phyloP scores from a whole-genome alignment of 192 early-diverging fungal species.

The Mortierella antarctica region DNA sequence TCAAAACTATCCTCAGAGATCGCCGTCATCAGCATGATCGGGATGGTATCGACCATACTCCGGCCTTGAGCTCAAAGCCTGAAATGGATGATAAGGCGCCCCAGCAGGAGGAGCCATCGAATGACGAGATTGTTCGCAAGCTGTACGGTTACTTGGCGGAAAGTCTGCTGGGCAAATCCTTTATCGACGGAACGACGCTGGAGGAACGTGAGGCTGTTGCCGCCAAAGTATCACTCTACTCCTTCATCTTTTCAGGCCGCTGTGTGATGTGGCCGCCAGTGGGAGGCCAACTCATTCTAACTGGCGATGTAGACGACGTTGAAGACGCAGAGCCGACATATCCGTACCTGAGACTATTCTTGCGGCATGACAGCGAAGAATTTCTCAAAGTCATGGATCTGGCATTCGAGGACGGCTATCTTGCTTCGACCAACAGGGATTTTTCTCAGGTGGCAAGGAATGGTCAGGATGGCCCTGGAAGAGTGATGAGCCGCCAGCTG shows the following conservation, averaged over 20 bases:
- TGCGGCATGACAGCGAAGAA: slow-evolving; percentile 63
- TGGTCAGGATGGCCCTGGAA: slow-evolving; percentile 64
- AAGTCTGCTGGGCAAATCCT: slow-evolving; percentile 60
- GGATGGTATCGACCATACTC: not conserved
- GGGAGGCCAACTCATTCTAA: slow-evolving; percentile 65
- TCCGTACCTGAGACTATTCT: slow-evolving; percentile 64
- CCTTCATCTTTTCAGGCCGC: slow-evolving; percentile 69
- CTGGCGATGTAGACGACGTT: slow-evolving; percentile 57
- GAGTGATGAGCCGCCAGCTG: slow-evolving; percentile 67
- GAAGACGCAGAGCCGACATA: slow-evolving; percentile 69
- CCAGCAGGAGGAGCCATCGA: slow-evolving; percentile 11
- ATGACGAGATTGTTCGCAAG: slow-evolving; percentile 58
- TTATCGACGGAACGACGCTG: slow-evolving; percentile 58
- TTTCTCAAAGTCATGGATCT: slow-evolving; percentile 63
- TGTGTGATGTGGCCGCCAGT: slow-evolving; percentile 70
- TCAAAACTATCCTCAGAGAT: slow-evolving; percentile 55
- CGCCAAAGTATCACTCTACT: slow-evolving; percentile 65
- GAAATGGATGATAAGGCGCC: slow-evolving; percentile 12
- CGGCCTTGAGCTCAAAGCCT: not conserved
- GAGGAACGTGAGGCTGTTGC: slow-evolving; percentile 56
- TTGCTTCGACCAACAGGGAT: slow-evolving; percentile 39
- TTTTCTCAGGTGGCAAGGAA: slow-evolving; percentile 49
- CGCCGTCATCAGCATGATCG: slow-evolving; percentile 3
- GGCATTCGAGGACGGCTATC: slow-evolving; percentile 71
- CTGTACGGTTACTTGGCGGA: slow-evolving; percentile 65